phyloP scores from a whole-genome alignment of 352 stramenopile species.

The Phytophthora lateralis region DNA sequence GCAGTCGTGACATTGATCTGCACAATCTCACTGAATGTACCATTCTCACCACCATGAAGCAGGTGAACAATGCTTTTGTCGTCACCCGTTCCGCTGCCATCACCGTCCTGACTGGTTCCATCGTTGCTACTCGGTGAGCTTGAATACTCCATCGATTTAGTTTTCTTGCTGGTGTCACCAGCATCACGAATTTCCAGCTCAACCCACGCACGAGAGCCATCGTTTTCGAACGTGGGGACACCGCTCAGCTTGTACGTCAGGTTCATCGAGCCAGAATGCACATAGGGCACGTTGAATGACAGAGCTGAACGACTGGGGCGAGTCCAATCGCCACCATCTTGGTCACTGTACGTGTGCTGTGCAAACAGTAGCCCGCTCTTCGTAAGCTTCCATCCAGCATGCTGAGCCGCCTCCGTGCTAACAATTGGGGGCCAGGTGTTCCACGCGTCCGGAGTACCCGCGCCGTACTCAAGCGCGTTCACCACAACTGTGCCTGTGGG shows the following conservation, averaged over 20 bases:
- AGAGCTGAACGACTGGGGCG: constrained; percentile 48
- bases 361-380: constrained; percentile 61
- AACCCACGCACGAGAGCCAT: constrained; percentile 70
- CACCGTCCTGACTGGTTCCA: constrained; percentile 4
- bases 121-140: constrained; percentile 15
- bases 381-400: constrained; percentile 69
- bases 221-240: constrained; percentile 64
- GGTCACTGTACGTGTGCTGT: constrained; percentile 31
- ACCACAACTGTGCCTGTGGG: constrained; percentile 56
- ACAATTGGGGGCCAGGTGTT: constrained; percentile 64
- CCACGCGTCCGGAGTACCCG: constrained; percentile 59
- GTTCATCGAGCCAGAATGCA: constrained; percentile 59
- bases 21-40: constrained; percentile 64
- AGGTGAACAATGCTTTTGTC: constrained; percentile 54
- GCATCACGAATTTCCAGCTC: constrained; percentile 60
- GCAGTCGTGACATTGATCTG: constrained; percentile 52
- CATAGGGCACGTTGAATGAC: constrained; percentile 60
- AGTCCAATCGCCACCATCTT: constrained; percentile 29
- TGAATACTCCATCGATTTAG: constrained; percentile 19
- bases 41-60: constrained; percentile 68
- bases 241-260: constrained; percentile 69
- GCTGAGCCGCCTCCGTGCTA: constrained; percentile 41
- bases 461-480: constrained; percentile 58
- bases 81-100: constrained; percentile 9
- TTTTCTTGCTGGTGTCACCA: constrained; percentile 17